A percentile compares a stretch with the other conserved stretches of the same genome.
These are phyloP conservation scores for Boletus rufocinnamomeus DNA, from an alignment of 768 basidiomycete genomes.

Conservation along the genomic window DNA sequence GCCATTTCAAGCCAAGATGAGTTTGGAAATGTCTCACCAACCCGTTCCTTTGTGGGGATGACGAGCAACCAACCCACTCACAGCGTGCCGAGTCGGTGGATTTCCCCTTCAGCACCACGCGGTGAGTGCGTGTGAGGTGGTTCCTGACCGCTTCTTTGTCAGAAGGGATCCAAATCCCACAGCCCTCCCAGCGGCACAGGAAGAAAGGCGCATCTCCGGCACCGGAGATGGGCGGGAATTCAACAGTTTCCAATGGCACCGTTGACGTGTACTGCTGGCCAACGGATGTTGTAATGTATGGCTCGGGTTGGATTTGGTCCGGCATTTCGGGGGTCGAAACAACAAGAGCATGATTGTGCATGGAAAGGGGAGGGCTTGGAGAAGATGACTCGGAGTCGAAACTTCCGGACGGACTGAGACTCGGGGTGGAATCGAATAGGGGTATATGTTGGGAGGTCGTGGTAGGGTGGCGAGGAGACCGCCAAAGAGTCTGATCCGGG, in stretches of 20 bases:
- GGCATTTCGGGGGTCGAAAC: background rate
- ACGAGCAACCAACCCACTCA: slow-evolving; percentile 18
- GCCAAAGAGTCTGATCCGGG: background rate
- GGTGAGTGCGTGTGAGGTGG: slow-evolving; percentile 17
- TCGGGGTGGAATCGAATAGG: background rate
- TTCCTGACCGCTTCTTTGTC: slow-evolving; percentile 13
- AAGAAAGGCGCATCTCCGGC: slow-evolving; percentile 12
- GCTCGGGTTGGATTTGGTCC: background rate
- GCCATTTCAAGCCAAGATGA: slow-evolving; percentile 20
- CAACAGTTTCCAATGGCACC: slow-evolving; percentile 10
- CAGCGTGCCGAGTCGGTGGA: slow-evolving; percentile 1
- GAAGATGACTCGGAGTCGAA: background rate
- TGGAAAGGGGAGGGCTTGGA: background rate
- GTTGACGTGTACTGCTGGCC: background rate
- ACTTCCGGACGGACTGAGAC: background rate
- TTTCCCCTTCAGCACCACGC: slow-evolving; percentile 3
- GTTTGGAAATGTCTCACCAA: slow-evolving; percentile 21
- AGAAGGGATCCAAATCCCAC: slow-evolving; percentile 23
- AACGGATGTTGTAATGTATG: background rate
- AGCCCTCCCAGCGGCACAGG: slow-evolving; percentile 19
- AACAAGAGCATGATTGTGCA: background rate
- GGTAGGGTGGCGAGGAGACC: background rate
- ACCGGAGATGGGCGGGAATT: slow-evolving; percentile 2
- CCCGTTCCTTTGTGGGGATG: slow-evolving; percentile 1
- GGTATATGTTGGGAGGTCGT: background rate